A percentile compares a stretch with the other conserved stretches of the same genome.
These are phyloP conservation scores for Acer yangbiense DNA, from an alignment of 345 rosid genomes.

Conservation along the genomic window DNA sequence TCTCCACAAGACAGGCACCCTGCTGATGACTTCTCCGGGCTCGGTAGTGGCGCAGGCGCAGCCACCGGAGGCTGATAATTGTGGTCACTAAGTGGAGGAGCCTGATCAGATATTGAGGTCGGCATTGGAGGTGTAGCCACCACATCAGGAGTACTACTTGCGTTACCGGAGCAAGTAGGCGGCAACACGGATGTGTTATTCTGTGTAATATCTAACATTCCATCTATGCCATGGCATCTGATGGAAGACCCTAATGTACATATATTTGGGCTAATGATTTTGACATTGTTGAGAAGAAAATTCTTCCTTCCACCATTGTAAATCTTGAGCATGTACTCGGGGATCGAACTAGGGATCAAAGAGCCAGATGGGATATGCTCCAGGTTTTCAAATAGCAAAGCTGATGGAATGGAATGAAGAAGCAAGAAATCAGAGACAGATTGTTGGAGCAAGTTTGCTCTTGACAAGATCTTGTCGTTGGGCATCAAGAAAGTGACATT, in stretches of 20 bases:
- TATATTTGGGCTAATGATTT: conserved; percentile 56
- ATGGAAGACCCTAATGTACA: conserved; percentile 63
- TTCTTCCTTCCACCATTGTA: conserved; percentile 53
- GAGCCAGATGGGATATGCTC: conserved; percentile 61
- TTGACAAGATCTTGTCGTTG: conserved; percentile 53
- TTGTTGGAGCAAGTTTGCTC: conserved; percentile 26
- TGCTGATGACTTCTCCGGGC: not conserved
- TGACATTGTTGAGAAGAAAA: conserved; percentile 62
- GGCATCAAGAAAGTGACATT: conserved; percentile 84
- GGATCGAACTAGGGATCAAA: conserved; percentile 50
- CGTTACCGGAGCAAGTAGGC: not conserved
- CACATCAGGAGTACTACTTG: not conserved
- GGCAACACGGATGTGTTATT: not conserved
- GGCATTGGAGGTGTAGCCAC: not conserved
- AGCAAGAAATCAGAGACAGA: conserved; percentile 55
- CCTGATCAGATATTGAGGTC: not conserved
- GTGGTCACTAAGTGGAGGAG: not conserved
- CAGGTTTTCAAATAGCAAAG: conserved; percentile 67
- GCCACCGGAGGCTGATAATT: not conserved
- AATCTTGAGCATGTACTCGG: conserved; percentile 48
- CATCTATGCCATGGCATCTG: conserved; percentile 77
- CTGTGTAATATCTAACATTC: conserved; percentile 32
- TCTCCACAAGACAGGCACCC: not conserved
- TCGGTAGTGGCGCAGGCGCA: too few relatives aligned
- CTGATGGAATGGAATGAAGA: conserved; percentile 73